Conservation (phyloP, 345 rosid species). For the Raphanus sativus region DNA sequence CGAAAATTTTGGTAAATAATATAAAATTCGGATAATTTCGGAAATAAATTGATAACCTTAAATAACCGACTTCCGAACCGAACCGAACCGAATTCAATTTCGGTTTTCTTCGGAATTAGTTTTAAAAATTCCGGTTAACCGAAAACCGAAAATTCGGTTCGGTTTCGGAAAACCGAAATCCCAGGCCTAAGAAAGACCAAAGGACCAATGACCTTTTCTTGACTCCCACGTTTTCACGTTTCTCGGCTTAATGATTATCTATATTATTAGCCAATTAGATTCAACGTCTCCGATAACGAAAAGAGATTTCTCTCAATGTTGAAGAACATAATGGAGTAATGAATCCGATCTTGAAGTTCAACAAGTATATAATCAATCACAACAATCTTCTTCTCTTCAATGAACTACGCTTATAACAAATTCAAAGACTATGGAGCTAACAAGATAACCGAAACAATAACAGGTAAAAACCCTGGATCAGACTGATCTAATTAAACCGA, state of each 20-base stretch:
- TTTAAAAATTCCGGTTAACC: no score
- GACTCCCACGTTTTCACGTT: background rate
- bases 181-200: background rate
- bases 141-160: no score
- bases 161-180: no score
- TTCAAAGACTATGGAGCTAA: constrained; percentile 37
- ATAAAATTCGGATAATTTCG: no score
- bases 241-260: background rate
- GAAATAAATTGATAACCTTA: no score
- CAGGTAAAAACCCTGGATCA: constrained; percentile 20
- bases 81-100: no score
- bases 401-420: constrained; percentile 35
- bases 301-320: background rate
- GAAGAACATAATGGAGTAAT: background rate
- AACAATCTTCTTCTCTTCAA: constrained; percentile 26
- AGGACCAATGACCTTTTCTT: background rate
- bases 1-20: no score
- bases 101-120: no score
- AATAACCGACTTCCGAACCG: no score
- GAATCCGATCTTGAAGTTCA: constrained; percentile 32
- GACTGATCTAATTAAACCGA: constrained; percentile 7
- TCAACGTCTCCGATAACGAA: background rate
- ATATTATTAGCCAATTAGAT: background rate
- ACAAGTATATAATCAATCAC: constrained; percentile 41
- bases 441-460: constrained; percentile 36